Percentiles rank a stretch among this genome's conserved stretches.
Conservation (phyloP, 192 early-diverging fungal species). For the Coemansia sp. region DNA sequence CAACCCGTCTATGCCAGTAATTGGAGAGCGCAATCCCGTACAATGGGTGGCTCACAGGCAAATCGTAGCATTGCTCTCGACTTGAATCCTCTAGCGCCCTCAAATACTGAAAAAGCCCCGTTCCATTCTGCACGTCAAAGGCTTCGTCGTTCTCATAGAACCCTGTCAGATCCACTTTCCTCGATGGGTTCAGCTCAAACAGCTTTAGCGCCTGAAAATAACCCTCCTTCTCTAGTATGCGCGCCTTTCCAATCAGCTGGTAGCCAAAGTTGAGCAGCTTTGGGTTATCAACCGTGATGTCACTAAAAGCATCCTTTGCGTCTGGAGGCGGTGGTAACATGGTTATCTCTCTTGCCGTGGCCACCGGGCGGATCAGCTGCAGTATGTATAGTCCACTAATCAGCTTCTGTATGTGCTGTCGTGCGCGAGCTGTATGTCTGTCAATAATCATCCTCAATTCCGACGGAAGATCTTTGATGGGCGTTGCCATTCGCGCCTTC, state of each 20-base stretch:
- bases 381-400: conserved; percentile 22
- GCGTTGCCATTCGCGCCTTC: conserved; percentile 23
- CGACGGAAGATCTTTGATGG: conserved; percentile 27
- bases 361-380: conserved; percentile 35
- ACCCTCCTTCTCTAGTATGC: conserved; percentile 23
- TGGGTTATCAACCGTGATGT: neutral
- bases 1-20: conserved; percentile 18
- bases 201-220: conserved; percentile 9
- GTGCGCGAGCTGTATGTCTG: neutral
- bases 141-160: conserved; percentile 17
- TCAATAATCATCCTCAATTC: conserved; percentile 1
- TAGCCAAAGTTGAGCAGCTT: conserved; percentile 19
- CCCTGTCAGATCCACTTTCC: conserved; percentile 4
- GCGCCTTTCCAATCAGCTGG: conserved; percentile 36
- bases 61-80: neutral
- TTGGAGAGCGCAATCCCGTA: conserved; percentile 18
- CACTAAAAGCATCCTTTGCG: conserved; percentile 21
- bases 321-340: conserved; percentile 21
- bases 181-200: neutral
- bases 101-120: conserved; percentile 17
- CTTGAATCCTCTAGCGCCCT: conserved; percentile 19
- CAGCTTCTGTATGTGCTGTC: conserved; percentile 15
- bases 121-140: conserved; percentile 23
- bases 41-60: conserved; percentile 16
- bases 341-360: conserved; percentile 13